phyloP scores from a whole-genome alignment of 345 rosid species.

The Cardiospermum halicacabum region DNA sequence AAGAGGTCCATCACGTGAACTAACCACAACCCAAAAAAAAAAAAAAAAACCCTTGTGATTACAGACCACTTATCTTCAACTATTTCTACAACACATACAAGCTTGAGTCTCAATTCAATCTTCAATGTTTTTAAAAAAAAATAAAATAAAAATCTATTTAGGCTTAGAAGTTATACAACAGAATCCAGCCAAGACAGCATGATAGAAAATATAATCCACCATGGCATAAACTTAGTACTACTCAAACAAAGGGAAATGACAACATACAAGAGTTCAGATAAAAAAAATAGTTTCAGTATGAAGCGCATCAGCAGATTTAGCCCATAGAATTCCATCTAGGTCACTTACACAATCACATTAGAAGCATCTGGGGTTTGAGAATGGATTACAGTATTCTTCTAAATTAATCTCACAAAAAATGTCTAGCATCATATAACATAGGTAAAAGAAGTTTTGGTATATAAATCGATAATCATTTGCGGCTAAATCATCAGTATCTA shows the following conservation, averaged over 20 bases:
- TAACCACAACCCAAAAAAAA: neutral
- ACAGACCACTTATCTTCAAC: too few species aligned
- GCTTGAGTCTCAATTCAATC: too few species aligned
- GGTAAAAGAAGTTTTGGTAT: neutral
- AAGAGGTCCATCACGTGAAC: neutral
- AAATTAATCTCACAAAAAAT: neutral
- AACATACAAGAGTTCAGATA: neutral
- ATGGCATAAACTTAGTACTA: neutral
- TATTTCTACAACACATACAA: too few species aligned
- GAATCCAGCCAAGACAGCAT: neutral
- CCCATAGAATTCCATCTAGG: neutral
- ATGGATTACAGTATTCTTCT: neutral
- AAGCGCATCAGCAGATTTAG: neutral
- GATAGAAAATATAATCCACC: neutral
- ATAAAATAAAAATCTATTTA: too few species aligned
- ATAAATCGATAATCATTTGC: neutral
- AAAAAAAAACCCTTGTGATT: neutral
- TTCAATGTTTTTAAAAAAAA: too few species aligned
- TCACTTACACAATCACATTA: neutral
- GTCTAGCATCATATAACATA: neutral
- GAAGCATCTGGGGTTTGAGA: neutral
- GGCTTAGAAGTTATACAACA: neutral
- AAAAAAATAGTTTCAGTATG: neutral
- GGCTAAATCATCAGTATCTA: slow-evolving; percentile 1
- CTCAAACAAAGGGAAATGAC: neutral